A percentile compares a stretch with the other conserved stretches of the same genome.
phyloP scores from a whole-genome alignment of 1,284 basidiomycete species.

The Leccinum subrobustum region DNA sequence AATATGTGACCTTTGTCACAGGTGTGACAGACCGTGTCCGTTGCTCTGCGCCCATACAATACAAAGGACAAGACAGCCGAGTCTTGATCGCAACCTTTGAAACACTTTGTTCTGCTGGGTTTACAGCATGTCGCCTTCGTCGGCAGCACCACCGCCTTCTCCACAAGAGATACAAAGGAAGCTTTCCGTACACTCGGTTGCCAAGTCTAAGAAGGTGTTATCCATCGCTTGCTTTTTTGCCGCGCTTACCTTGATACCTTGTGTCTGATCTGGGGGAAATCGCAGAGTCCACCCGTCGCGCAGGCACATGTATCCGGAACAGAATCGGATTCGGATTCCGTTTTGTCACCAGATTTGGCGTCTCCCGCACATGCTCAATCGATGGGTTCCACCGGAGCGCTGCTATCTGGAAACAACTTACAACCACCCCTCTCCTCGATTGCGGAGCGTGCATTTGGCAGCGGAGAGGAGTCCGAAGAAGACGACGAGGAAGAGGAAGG shows the following conservation, averaged over 20 bases:
- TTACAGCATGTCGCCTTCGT: conserved; percentile 45
- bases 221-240: background rate
- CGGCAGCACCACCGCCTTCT: conserved; percentile 69
- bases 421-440: conserved; percentile 69
- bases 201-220: conserved; percentile 47
- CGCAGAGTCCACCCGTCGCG: conserved; percentile 35
- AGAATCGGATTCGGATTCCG: conserved; percentile 86
- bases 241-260: background rate
- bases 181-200: conserved; percentile 71
- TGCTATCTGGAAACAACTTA: conserved; percentile 39
- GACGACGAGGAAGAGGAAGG: conserved; percentile 67
- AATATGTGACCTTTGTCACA: conserved; percentile 26
- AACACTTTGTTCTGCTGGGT: background rate
- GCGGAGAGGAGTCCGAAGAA: conserved; percentile 71
- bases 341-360: conserved; percentile 52
- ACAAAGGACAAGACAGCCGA: conserved; percentile 1
- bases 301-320: conserved; percentile 64
- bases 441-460: conserved; percentile 65
- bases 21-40: conserved; percentile 24
- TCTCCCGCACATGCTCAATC: conserved; percentile 37
- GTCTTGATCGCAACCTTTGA: conserved; percentile 13
- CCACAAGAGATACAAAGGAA: conserved; percentile 86
- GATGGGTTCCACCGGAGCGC: conserved; percentile 24
- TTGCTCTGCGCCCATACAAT: conserved; percentile 7
- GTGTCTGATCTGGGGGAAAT: conserved; percentile 15